Evolutionary conservation across 202 grass and related monocot species (phyloP), one percentile per base, ranked within the genome.

Genomic region (Sporobolus alterniflorus): DNA sequence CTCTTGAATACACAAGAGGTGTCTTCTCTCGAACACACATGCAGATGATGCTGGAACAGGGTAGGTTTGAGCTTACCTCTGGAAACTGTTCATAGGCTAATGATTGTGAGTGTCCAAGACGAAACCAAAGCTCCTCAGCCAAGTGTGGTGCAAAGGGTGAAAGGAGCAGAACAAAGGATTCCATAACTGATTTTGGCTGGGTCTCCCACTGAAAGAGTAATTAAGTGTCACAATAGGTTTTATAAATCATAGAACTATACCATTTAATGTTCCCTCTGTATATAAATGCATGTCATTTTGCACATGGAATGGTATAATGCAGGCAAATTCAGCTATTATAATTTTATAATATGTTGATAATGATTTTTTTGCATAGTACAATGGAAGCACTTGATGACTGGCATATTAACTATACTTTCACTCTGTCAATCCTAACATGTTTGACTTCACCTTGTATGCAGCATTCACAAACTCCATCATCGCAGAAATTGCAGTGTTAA

Each of bases 391-490:
- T 41, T 20, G 31, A 40, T 7, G 14, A 39, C 9, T 0, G 22
- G n/a, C 5, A 54, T 29, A 41, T 54, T 26, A 52, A 12, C 56
- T 69, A 51, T 56, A 56, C 16, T 80, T 79, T 18, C 33, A 56
- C 9, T 68, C 12, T 17, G 22, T 16, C 33, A 69, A 31, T 69
- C 10, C 11, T 18, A 9, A 57, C 16, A 59, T 57, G 64, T 31
- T 70, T 67, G 28, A 54, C 66, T 61, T 64, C 69, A 95, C 96
- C 96, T 98, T 98, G 75, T 98, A 98, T 25, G 91, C 96, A 52
- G 96, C 89, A 98, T 98, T 98, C 72, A 98, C 82, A 67, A 96
- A 96, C 60, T 95, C 96, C 96, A 98, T 98, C 96, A 98, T 98
- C 48, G 84, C 87, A 71, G 96, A 98, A 73, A 98, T 98, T 71